Conservation (phyloP, 1,139 yeast genomes). For the Debaryomycetaceae sp. region DNA sequence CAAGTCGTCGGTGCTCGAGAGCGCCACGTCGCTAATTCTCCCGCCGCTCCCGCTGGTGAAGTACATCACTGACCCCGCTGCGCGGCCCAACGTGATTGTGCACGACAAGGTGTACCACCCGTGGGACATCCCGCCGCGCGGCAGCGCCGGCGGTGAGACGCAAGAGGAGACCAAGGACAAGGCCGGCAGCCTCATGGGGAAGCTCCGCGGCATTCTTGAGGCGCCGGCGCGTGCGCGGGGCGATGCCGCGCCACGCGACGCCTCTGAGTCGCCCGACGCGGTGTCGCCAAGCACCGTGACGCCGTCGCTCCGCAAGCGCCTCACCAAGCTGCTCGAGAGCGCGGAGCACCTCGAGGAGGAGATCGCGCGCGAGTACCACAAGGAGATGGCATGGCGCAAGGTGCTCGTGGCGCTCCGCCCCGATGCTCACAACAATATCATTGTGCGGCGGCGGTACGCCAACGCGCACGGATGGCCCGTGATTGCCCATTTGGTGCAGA, state of each 20-base stretch:
- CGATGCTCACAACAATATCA: constrained; percentile 93
- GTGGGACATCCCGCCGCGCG: constrained; percentile 25
- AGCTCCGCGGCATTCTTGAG: constrained; percentile 2
- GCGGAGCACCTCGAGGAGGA: constrained; percentile 57
- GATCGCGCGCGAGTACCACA: constrained; percentile 87
- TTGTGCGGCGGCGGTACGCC: constrained; percentile 83
- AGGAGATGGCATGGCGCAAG: constrained; percentile 84
- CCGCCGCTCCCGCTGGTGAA: constrained; percentile 80
- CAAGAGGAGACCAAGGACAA: constrained; percentile 1
- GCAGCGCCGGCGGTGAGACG: neutral
- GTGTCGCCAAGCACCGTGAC: neutral
- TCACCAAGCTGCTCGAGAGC: constrained; percentile 23
- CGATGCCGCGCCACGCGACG: constrained; percentile 1
- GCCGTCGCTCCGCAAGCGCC: constrained; percentile 14
- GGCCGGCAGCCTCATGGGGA: constrained; percentile 1
- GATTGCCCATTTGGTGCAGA: constrained; percentile 65
- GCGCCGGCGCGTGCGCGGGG: too few species aligned
- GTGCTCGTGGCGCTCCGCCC: constrained; percentile 82
- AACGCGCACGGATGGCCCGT: constrained; percentile 98
- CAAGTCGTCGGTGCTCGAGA: constrained; percentile 73
- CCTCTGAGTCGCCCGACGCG: neutral
- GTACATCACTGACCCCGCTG: constrained; percentile 61
- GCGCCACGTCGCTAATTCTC: constrained; percentile 73
- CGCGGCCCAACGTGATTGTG: constrained; percentile 32
- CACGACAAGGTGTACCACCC: constrained; percentile 41